These are phyloP conservation scores for Phaeosphaeriaceae sp. DNA, from an alignment of 2,329 filamentous ascomycete species.

Conservation along the genomic window DNA sequence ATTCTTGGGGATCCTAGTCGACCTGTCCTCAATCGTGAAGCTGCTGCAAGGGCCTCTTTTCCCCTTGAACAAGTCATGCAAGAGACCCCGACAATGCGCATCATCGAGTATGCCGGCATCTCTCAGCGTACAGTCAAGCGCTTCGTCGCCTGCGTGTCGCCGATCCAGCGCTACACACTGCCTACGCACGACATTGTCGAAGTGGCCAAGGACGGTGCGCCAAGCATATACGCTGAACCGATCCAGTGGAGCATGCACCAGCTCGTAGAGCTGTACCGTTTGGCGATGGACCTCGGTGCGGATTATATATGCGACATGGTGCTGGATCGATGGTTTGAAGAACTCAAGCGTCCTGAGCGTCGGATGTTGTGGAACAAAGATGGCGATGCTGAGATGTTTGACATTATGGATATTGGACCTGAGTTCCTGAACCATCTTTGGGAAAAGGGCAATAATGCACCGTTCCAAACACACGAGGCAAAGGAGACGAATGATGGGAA, in stretches of 20 bases:
- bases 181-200: constrained; percentile 7
- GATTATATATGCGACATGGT: constrained; percentile 9
- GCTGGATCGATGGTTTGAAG: constrained; percentile 5
- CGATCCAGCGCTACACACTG: neutral
- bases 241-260: constrained; percentile 7
- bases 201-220: neutral
- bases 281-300: constrained; percentile 1
- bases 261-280: constrained; percentile 5
- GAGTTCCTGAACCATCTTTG: constrained; percentile 7
- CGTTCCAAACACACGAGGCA: no score
- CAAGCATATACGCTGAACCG: neutral
- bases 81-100: no score
- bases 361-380: neutral
- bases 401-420: neutral
- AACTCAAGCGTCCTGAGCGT: neutral
- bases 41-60: neutral
- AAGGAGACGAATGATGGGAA: no score
- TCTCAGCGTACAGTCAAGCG: constrained; percentile 2
- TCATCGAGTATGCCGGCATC: constrained; percentile 6
- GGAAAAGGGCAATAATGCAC: neutral
- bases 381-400: neutral
- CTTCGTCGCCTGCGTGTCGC: constrained; percentile 9
- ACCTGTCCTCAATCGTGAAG: constrained; percentile 2
- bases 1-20: constrained; percentile 1
- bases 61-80: no score